These are phyloP conservation scores for Cryptosporidium xiaoi DNA, from an alignment of 169 alveolate genomes.

Conservation along the genomic window DNA sequence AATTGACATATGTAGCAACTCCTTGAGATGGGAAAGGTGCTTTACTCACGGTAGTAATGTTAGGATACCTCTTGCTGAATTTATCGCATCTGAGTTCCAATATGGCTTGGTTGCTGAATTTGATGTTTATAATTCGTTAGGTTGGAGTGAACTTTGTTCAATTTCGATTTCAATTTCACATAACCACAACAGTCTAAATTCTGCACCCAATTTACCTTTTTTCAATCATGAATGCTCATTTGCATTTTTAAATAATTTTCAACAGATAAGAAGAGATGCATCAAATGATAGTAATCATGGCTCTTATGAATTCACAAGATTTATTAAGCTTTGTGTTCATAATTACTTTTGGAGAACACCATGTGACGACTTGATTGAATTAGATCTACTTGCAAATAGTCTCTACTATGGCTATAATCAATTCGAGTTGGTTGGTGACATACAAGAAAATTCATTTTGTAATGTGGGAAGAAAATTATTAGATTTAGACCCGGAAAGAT, in stretches of 20 bases:
- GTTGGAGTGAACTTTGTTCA: conserved; percentile 54
- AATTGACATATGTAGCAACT: conserved; percentile 49
- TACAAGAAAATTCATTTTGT: conserved; percentile 50
- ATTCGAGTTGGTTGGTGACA: conserved; percentile 12
- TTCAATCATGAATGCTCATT: conserved; percentile 49
- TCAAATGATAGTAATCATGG: background rate
- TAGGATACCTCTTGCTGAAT: conserved; percentile 15
- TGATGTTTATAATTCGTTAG: background rate
- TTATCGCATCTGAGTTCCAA: conserved; percentile 59
- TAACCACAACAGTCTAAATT: conserved; percentile 3
- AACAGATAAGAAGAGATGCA: background rate
- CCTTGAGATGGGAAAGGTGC: conserved; percentile 62
- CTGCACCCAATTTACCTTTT: conserved; percentile 44
- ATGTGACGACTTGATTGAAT: conserved; percentile 49
- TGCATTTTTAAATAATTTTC: conserved; percentile 5
- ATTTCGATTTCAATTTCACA: conserved; percentile 27
- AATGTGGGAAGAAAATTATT: conserved; percentile 41
- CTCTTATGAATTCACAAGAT: conserved; percentile 8
- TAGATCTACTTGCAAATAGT: conserved; percentile 65
- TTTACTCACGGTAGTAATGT: background rate
- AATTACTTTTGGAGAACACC: conserved; percentile 67
- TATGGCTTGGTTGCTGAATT: conserved; percentile 36
- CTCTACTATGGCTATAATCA: conserved; percentile 53
- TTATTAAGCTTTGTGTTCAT: conserved; percentile 61
- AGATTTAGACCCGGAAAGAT: conserved; percentile 24